Evolutionary conservation across 176 grass and related monocot species (phyloP), one percentile per base, ranked within the genome.

Genomic region (Bromus sterilis): DNA sequence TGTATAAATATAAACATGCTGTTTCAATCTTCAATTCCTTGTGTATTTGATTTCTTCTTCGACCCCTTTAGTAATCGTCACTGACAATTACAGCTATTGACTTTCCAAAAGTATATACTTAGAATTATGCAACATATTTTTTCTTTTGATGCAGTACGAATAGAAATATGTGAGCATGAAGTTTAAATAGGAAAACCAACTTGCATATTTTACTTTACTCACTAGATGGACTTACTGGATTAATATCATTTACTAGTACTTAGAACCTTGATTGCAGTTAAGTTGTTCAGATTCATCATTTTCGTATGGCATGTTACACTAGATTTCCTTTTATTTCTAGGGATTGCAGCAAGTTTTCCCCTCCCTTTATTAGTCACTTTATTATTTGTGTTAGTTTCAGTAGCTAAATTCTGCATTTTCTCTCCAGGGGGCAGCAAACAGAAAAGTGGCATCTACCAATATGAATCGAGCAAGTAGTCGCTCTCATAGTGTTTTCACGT

Each of bases 401-500:
- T 82, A 26, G 41, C 31, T 77, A 78, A 39, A 61, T 48, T 83
- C 42, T 69, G 53, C 11, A 29, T 64, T 83, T 76, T 74, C 63
- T 82, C 82, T 84, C 21, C 78, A 99, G 96, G 96, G 96, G 12
- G 89, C 93, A 76, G 82, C 93, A 88, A 99, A 95, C 85, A 85
- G 96, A 83, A 99, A 95, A 85, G 96, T 99, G 64, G 96, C 96
- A 26, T 83, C 96, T 23, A 99, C 96, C 80, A 99, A 99, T 91
- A 99, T 99, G 96, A 99, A 99, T 53, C 66, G 93, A 86, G 96
- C 91, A 62, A 99, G 96, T 66, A 99, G 96, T 41, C 90, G 96
- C 66, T 99, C 96, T 78, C 96, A 99, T 86, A 99, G 96, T 84
- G 93, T 99, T 77, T 99, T 99, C 72, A 99, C 93, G 48, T 99